These are phyloP conservation scores for Aureobasidium lini DNA, from an alignment of 2,329 filamentous ascomycete species.

Conservation along the genomic window DNA sequence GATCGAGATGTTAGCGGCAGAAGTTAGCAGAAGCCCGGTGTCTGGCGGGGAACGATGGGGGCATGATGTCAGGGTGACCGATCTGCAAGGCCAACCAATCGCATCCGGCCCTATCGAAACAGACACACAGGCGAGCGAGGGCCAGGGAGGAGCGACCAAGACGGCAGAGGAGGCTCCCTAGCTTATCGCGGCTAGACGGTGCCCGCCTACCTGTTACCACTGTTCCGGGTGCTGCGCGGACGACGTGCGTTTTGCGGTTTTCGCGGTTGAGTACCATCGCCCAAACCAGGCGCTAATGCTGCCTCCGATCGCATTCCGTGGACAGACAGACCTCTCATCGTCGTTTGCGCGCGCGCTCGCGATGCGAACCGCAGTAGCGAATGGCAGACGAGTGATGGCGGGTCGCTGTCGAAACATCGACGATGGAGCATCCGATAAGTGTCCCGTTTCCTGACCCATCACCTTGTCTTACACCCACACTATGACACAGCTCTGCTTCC, in stretches of 20 bases:
- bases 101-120: slow-evolving; percentile 5
- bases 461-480: slow-evolving; percentile 4
- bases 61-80: slow-evolving; percentile 11
- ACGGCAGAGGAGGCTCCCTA: neutral
- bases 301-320: slow-evolving; percentile 2
- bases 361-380: neutral
- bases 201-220: slow-evolving; percentile 2
- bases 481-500: neutral
- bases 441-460: slow-evolving; percentile 1
- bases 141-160: neutral
- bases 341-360: neutral
- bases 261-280: slow-evolving; percentile 3
- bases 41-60: slow-evolving; percentile 8
- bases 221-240: neutral
- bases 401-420: slow-evolving; percentile 3
- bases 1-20: slow-evolving; percentile 10
- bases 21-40: neutral
- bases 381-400: neutral
- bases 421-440: slow-evolving; percentile 1
- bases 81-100: neutral
- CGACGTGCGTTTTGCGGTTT: neutral
- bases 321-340: neutral
- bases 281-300: neutral
- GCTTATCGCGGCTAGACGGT: slow-evolving; percentile 6
- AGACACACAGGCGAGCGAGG: neutral